phyloP scores from a whole-genome alignment of 2,329 filamentous ascomycete species.

The Alternaria burnsii region DNA sequence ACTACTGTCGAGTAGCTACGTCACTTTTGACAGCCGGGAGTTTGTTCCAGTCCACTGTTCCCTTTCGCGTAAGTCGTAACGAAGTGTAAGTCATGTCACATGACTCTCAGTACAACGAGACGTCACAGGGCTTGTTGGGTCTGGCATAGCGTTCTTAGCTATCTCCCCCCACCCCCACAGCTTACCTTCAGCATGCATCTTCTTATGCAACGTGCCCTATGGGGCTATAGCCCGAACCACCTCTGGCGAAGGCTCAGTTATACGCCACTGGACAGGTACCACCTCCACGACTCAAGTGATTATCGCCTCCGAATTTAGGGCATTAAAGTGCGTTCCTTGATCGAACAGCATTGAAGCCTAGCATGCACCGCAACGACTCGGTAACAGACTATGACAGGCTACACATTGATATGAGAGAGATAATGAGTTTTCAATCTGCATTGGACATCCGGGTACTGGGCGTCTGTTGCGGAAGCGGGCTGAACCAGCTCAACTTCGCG shows the following conservation, averaged over 20 bases:
- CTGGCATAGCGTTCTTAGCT: not conserved
- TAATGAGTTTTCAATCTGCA: constrained; percentile 7
- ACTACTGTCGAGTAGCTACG: not conserved
- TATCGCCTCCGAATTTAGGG: not conserved
- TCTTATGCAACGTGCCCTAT: not conserved
- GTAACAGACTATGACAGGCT: constrained; percentile 14
- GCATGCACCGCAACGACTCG: constrained; percentile 26
- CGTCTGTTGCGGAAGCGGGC: constrained; percentile 62
- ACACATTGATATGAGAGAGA: not conserved
- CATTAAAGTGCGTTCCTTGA: not conserved
- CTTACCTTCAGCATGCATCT: not conserved
- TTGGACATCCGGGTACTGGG: constrained; percentile 65
- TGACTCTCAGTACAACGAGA: not conserved
- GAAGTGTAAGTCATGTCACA: constrained; percentile 3
- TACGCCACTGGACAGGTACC: not conserved
- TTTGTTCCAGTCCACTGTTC: constrained; percentile 5
- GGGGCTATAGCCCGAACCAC: constrained; percentile 2
- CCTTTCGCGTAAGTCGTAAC: constrained; percentile 19
- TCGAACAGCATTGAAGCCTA: not conserved
- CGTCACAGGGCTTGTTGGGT: not conserved
- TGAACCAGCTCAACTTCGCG: constrained; percentile 67
- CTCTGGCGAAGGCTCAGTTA: not conserved
- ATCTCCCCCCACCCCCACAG: not conserved
- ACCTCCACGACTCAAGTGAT: not conserved
- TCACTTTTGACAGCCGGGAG: constrained; percentile 9